Percentiles rank a stretch among this genome's conserved stretches.
Evolutionary conservation across 2,329 filamentous ascomycete genomes (phyloP).

Genomic region (Stemphylium vesicarium): DNA sequence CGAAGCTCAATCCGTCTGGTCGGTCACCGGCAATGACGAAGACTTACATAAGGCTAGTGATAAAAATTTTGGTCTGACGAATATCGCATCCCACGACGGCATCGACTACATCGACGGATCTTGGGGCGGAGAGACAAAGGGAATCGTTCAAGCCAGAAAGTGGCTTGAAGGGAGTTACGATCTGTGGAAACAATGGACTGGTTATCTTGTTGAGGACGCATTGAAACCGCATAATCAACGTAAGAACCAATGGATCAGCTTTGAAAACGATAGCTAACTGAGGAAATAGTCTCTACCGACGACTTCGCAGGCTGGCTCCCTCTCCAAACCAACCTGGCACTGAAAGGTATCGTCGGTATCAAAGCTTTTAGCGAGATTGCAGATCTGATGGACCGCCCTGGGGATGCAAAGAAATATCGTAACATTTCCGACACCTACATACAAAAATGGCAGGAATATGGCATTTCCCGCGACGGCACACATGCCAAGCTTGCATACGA

Average conservation of each 20-base stretch:
- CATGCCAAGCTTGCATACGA: slow-evolving; percentile 83
- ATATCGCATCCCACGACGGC: slow-evolving; percentile 57
- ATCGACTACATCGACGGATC: slow-evolving; percentile 66
- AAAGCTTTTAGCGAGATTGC: slow-evolving; percentile 78
- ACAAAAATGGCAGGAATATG: slow-evolving; percentile 72
- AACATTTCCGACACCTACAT: slow-evolving; percentile 72
- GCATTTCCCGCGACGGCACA: slow-evolving; percentile 70
- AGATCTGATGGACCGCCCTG: slow-evolving; percentile 63
- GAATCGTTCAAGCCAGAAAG: slow-evolving; percentile 63
- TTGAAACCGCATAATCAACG: slow-evolving; percentile 76
- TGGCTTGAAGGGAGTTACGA: slow-evolving; percentile 74
- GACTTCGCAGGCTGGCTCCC: slow-evolving; percentile 81
- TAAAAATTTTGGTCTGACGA: slow-evolving; percentile 57
- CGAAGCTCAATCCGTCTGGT: slow-evolving; percentile 65
- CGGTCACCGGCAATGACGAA: slow-evolving; percentile 50
- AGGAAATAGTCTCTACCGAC: slow-evolving; percentile 70
- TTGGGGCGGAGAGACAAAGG: slow-evolving; percentile 63
- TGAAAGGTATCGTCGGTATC: slow-evolving; percentile 85
- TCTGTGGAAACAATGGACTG: slow-evolving; percentile 78
- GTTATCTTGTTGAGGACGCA: slow-evolving; percentile 76
- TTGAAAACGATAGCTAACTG: slow-evolving; percentile 9
- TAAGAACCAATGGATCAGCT: slow-evolving; percentile 38
- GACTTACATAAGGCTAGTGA: slow-evolving; percentile 32
- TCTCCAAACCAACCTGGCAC: slow-evolving; percentile 80
- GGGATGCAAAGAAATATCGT: slow-evolving; percentile 65